Conservation (phyloP, 1,284 basidiomycete genomes). For the Schizophyllum amplum region DNA sequence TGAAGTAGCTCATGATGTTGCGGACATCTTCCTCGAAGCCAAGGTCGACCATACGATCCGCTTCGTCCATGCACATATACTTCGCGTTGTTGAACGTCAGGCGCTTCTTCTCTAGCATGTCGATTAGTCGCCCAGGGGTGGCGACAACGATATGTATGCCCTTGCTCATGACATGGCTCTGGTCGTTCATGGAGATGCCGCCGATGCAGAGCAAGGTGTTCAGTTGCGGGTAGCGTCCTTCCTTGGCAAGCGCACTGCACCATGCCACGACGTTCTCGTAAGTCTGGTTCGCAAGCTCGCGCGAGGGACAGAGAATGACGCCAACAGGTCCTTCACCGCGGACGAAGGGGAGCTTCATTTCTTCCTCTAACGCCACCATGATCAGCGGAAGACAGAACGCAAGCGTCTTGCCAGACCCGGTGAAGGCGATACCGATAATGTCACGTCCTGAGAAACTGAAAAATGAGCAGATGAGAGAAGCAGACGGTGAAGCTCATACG, state of each 20-base stretch:
- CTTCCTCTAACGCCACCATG: conserved; percentile 92
- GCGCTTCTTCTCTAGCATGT: conserved; percentile 93
- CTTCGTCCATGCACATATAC: conserved; percentile 97
- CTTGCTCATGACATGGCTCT: conserved; percentile 81
- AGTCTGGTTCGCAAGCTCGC: conserved; percentile 92
- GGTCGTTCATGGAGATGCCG: conserved; percentile 96
- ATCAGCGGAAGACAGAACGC: conserved; percentile 92
- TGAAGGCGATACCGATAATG: conserved; percentile 93
- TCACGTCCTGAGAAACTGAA: conserved; percentile 82
- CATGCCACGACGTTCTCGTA: conserved; percentile 90
- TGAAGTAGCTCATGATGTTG: conserved; percentile 98
- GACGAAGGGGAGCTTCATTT: conserved; percentile 81
- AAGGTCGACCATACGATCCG: conserved; percentile 98
- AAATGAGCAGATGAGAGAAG: conserved; percentile 13
- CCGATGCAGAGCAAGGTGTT: conserved; percentile 93
- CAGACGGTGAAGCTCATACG: conserved; percentile 46
- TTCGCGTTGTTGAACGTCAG: conserved; percentile 91
- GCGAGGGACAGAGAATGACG: conserved; percentile 90
- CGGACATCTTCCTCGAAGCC: conserved; percentile 98
- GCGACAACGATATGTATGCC: conserved; percentile 96
- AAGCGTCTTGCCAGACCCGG: conserved; percentile 89
- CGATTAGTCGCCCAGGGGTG: conserved; percentile 91
- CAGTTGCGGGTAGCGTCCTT: conserved; percentile 76
- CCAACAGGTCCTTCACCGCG: conserved; percentile 95
- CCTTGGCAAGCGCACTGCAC: conserved; percentile 75